Conservation (phyloP, 208 protist species). For the Leishmania guyanensis region DNA sequence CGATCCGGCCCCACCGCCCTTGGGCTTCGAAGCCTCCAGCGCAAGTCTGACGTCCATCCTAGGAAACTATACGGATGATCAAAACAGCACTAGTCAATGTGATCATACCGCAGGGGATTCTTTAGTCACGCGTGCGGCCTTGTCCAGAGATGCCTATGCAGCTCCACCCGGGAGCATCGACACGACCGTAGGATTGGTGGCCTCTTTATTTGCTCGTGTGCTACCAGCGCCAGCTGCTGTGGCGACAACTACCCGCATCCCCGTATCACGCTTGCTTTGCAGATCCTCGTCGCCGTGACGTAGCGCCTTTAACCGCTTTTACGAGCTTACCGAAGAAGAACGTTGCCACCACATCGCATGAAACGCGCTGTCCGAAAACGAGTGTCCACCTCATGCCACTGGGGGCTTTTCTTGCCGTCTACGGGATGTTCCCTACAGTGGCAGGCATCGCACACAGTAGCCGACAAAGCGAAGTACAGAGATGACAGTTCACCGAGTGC, state of each 20-base stretch:
- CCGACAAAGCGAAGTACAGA: not conserved
- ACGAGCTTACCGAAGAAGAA: not conserved
- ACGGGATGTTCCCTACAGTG: constrained; percentile 8
- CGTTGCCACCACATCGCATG: not conserved
- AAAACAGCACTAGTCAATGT: not conserved
- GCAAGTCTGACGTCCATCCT: not conserved
- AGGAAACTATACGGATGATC: not conserved
- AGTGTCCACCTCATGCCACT: not conserved
- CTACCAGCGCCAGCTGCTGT: not conserved
- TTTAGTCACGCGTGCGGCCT: not conserved
- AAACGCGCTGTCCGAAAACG: not conserved
- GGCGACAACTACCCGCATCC: constrained; percentile 14
- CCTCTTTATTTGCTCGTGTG: not conserved
- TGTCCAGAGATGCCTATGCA: not conserved
- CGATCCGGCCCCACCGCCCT: not conserved
- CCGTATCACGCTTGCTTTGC: constrained; percentile 29
- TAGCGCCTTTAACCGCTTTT: constrained; percentile 19
- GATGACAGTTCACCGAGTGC: not conserved
- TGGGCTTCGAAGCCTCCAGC: not conserved
- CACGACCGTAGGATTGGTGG: not conserved
- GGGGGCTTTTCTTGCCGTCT: constrained; percentile 22
- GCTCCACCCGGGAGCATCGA: not conserved
- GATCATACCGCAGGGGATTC: not conserved
- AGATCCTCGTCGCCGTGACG: constrained; percentile 18
- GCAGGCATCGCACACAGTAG: not conserved